These are phyloP conservation scores for Phaeodactylum tricornutum DNA, from an alignment of 108 stramenopile genomes.

Conservation along the genomic window DNA sequence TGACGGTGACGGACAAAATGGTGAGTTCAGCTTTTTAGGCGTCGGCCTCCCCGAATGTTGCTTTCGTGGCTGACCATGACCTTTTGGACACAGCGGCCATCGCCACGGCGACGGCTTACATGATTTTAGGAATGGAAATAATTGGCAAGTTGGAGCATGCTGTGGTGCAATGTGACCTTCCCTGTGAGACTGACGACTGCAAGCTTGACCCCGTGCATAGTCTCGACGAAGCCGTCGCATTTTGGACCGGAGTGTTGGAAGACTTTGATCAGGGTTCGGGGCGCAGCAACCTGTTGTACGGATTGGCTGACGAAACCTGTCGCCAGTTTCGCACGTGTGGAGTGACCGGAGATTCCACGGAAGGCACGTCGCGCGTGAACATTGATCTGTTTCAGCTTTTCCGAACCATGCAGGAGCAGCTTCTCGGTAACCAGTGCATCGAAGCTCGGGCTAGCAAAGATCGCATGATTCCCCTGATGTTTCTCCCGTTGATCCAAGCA, in stretches of 20 bases:
- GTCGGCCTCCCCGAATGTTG: constrained; percentile 10
- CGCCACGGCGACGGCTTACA: constrained; percentile 31
- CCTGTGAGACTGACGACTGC: constrained; percentile 15
- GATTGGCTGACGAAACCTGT: constrained; percentile 55
- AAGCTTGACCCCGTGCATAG: constrained; percentile 30
- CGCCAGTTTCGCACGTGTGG: constrained; percentile 48
- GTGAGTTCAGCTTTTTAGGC: constrained; percentile 38
- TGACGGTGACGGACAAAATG: constrained; percentile 18
- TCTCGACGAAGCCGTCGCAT: constrained; percentile 57
- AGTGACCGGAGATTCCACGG: constrained; percentile 13
- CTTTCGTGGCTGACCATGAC: not conserved
- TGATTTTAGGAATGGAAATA: constrained; percentile 51
- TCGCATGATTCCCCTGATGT: constrained; percentile 41
- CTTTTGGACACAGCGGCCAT: constrained; percentile 13
- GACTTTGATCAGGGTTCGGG: constrained; percentile 18
- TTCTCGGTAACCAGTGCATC: constrained; percentile 31
- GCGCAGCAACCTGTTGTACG: constrained; percentile 35
- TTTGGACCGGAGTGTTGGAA: constrained; percentile 42
- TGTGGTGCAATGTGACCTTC: constrained; percentile 24
- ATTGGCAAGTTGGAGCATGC: constrained; percentile 54
- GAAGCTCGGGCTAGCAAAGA: constrained; percentile 14
- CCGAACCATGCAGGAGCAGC: constrained; percentile 24
- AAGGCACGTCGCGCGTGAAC: constrained; percentile 37
- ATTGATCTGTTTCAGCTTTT: constrained; percentile 37
- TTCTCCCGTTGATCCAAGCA: constrained; percentile 67